Evolutionary conservation across 176 grass and related monocot species (phyloP).

Genomic region (Triticum dicoccoides): DNA sequence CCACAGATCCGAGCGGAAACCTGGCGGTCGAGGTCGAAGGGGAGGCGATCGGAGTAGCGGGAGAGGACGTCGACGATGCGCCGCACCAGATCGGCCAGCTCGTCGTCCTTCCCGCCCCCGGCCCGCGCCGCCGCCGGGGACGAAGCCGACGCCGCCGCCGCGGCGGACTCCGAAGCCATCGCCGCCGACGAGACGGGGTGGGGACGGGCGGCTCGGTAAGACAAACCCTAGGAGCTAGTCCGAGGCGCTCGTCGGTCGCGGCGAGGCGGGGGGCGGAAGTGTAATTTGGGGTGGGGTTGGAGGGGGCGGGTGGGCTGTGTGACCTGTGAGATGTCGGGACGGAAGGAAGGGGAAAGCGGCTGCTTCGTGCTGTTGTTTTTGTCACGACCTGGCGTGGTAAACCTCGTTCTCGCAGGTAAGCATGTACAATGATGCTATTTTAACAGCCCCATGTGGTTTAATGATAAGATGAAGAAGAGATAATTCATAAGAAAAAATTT

Average conservation of each 20-base stretch:
- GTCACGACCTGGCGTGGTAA: background rate
- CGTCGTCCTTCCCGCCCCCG: constrained; percentile 62
- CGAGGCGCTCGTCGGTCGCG: background rate
- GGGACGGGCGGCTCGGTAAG: background rate
- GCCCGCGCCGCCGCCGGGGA: constrained; percentile 16
- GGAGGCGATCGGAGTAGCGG: constrained; percentile 74
- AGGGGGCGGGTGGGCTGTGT: constrained; percentile 20
- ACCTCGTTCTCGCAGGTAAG: background rate
- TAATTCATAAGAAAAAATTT: no score
- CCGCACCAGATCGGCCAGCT: constrained; percentile 85
- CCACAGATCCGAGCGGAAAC: constrained; percentile 50
- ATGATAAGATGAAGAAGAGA: no score
- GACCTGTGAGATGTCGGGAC: constrained; percentile 7
- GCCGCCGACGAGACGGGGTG: background rate
- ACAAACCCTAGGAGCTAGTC: constrained; percentile 12
- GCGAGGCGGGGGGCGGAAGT: constrained; percentile 18
- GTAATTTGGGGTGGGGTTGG: constrained; percentile 11
- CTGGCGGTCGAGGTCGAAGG: constrained; percentile 89
- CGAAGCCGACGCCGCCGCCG: background rate
- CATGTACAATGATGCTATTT: no score
- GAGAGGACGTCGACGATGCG: constrained; percentile 67
- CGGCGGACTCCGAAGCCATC: constrained; percentile 26
- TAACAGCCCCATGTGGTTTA: no score
- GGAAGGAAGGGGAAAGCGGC: background rate
- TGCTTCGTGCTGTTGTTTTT: constrained; percentile 13